Conservation (phyloP, 768 basidiomycete species). For the Xerocomellus chrysenteron region DNA sequence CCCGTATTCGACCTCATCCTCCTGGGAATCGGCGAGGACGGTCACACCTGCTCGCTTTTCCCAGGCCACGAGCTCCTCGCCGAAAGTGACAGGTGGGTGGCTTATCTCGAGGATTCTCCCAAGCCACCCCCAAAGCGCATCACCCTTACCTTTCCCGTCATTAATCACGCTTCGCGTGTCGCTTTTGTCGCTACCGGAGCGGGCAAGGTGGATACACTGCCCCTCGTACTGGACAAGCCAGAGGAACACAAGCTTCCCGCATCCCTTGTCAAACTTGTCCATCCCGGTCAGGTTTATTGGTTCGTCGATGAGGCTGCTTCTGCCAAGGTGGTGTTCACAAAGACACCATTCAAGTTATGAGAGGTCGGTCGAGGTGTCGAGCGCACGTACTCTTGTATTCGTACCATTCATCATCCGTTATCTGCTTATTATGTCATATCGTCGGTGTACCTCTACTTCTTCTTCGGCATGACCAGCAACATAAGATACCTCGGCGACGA, state of each 20-base stretch:
- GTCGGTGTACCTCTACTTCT: slow-evolving; percentile 11
- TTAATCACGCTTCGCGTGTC: slow-evolving; percentile 84
- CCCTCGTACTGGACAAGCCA: slow-evolving; percentile 74
- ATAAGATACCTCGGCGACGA: slow-evolving; percentile 24
- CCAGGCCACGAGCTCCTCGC: slow-evolving; percentile 82
- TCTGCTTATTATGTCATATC: slow-evolving; percentile 18
- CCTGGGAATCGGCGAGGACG: slow-evolving; percentile 95
- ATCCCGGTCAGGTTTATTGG: slow-evolving; percentile 89
- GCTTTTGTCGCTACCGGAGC: slow-evolving; percentile 88
- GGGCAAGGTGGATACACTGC: slow-evolving; percentile 75
- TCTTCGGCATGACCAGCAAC: slow-evolving; percentile 16
- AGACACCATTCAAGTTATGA: slow-evolving; percentile 57
- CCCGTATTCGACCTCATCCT: slow-evolving; percentile 97
- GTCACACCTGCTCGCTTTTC: slow-evolving; percentile 98
- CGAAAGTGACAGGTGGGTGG: slow-evolving; percentile 95
- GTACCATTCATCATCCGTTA: slow-evolving; percentile 13
- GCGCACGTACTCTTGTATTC: slow-evolving; percentile 23
- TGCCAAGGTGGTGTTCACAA: slow-evolving; percentile 55
- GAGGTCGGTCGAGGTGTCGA: background rate
- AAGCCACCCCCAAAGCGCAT: slow-evolving; percentile 90
- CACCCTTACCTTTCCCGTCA: slow-evolving; percentile 89
- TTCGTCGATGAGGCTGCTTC: slow-evolving; percentile 89
- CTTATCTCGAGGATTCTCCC: slow-evolving; percentile 88
- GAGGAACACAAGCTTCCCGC: slow-evolving; percentile 73
- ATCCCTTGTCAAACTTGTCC: slow-evolving; percentile 72